Conservation (phyloP, 768 basidiomycete genomes). For the Psilocybe cyanescens region DNA sequence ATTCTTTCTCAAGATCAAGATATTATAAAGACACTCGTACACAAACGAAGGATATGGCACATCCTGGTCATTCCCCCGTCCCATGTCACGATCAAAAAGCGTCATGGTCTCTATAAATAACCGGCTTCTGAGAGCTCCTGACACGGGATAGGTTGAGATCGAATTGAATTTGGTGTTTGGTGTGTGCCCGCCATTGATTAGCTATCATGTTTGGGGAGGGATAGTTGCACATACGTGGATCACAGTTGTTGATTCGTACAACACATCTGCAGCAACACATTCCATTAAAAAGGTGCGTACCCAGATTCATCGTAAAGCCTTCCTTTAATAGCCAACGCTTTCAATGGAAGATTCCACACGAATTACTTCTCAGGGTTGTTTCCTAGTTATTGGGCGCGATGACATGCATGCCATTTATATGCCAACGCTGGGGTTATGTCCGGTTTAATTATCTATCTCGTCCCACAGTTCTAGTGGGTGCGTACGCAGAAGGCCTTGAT, state of each 20-base stretch:
- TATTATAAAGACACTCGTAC: no score
- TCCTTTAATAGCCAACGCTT: neutral
- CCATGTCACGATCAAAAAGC: no score
- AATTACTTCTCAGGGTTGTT: neutral
- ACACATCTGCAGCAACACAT: no score
- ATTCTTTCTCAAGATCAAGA: no score
- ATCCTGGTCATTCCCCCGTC: no score
- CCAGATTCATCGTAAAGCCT: neutral
- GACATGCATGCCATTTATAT: neutral
- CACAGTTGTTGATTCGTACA: neutral
- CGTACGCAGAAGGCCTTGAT: no score
- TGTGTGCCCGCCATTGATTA: no score
- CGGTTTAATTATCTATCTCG: neutral
- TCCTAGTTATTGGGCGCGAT: neutral
- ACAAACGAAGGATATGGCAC: no score
- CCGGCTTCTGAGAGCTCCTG: neutral
- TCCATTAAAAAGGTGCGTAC: neutral
- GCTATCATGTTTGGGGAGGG: neutral
- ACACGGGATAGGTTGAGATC: no score
- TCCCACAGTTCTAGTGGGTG: neutral
- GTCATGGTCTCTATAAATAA: neutral
- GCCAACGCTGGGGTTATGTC: neutral
- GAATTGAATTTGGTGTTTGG: no score
- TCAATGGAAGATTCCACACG: neutral
- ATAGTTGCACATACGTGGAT: neutral